These are phyloP conservation scores for Kockovaella imperatae DNA, from an alignment of 768 basidiomycete species.

Conservation along the genomic window DNA sequence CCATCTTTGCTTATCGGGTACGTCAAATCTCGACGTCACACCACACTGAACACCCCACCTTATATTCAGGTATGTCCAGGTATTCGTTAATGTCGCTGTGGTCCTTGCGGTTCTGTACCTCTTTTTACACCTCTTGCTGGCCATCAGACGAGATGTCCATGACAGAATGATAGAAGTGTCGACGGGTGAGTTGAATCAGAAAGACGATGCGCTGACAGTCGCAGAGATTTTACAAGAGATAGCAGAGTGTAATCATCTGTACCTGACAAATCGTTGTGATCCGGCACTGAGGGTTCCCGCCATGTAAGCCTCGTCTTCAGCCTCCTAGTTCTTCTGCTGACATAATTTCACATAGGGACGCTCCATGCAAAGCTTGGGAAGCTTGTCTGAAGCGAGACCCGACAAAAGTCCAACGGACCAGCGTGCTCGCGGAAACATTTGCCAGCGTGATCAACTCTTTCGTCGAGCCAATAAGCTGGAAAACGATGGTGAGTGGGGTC, in stretches of 20 bases:
- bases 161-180: slow-evolving; percentile 80
- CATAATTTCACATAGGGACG: slow-evolving; percentile 46
- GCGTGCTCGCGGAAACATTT: slow-evolving; percentile 85
- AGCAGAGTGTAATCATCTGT: slow-evolving; percentile 68
- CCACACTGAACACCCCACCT: slow-evolving; percentile 2
- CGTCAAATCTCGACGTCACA: slow-evolving; percentile 33
- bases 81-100: slow-evolving; percentile 84
- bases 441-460: slow-evolving; percentile 95
- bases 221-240: slow-evolving; percentile 85
- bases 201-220: neutral
- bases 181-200: slow-evolving; percentile 56
- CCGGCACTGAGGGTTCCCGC: slow-evolving; percentile 66
- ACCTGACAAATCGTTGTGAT: slow-evolving; percentile 75
- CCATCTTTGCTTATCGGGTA: slow-evolving; percentile 84
- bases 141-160: slow-evolving; percentile 82
- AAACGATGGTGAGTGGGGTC: slow-evolving; percentile 64
- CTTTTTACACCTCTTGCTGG: slow-evolving; percentile 74
- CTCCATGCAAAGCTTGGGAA: slow-evolving; percentile 82
- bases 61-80: slow-evolving; percentile 74
- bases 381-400: slow-evolving; percentile 93
- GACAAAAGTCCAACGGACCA: slow-evolving; percentile 74
- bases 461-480: slow-evolving; percentile 96
- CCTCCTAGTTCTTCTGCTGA: neutral
- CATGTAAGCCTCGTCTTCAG: slow-evolving; percentile 55
- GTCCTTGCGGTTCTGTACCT: slow-evolving; percentile 77